A percentile compares a stretch with the other conserved stretches of the same genome.
phyloP scores from a whole-genome alignment of 2,329 filamentous ascomycete species.

The Daldinia sp. region DNA sequence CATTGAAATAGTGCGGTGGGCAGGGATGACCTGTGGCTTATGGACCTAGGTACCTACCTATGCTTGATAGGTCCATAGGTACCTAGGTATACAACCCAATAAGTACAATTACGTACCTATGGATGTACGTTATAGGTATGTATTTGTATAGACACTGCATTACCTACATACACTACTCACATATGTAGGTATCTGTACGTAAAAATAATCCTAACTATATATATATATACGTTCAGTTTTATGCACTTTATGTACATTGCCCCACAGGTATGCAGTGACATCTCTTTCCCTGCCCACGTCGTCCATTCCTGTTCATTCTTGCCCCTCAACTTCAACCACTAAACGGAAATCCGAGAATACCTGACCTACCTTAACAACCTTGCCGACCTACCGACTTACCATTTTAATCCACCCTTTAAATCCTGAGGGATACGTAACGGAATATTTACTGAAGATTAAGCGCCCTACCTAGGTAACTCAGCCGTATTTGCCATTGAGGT shows the following conservation, averaged over 20 bases:
- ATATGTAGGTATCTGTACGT: not conserved
- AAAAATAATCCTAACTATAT: no score
- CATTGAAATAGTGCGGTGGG: not conserved
- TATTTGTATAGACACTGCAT: no score
- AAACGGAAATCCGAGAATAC: slow-evolving; percentile 3
- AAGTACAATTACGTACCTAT: no score
- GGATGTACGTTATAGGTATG: no score
- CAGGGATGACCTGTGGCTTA: not conserved
- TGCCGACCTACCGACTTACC: slow-evolving; percentile 12
- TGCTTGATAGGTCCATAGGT: not conserved
- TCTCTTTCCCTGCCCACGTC: not conserved
- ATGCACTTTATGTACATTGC: no score
- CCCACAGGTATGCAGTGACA: not conserved
- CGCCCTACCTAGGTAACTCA: slow-evolving; percentile 23
- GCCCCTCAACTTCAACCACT: slow-evolving; percentile 2
- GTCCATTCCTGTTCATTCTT: not conserved
- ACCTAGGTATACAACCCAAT: not conserved
- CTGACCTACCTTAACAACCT: slow-evolving; percentile 5
- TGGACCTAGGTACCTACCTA: not conserved
- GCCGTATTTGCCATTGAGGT: slow-evolving; percentile 13
- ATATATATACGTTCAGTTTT: not conserved
- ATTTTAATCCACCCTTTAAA: slow-evolving; percentile 15
- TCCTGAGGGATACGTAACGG: slow-evolving; percentile 25
- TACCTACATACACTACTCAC: not conserved
- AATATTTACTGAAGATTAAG: slow-evolving; percentile 25